Percentiles rank a stretch among this genome's conserved stretches.
phyloP scores from a whole-genome alignment of 257 asterid genomes.

The Rhazya stricta region DNA sequence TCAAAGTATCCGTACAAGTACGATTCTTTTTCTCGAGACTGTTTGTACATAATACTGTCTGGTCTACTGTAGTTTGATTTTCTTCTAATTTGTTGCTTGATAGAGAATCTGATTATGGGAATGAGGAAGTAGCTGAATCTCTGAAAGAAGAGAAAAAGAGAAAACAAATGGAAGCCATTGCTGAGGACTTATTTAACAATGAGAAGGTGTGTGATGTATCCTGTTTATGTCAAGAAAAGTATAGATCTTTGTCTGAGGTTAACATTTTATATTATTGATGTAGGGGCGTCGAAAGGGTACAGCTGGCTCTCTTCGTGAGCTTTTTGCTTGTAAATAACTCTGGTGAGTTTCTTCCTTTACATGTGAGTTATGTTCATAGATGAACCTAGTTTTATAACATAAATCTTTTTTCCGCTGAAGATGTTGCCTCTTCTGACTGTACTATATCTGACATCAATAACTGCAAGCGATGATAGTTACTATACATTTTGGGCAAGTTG shows the following conservation, averaged over 20 bases:
- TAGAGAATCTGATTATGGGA: constrained; percentile 70
- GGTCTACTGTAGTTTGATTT: constrained; percentile 3
- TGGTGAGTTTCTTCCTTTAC: constrained; percentile 18
- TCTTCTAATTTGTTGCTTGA: constrained; percentile 13
- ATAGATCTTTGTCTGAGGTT: background rate
- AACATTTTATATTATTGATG: constrained; percentile 14
- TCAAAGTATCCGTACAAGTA: constrained; percentile 76
- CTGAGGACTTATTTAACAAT: constrained; percentile 79
- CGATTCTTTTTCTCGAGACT: constrained; percentile 15
- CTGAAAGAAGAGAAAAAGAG: constrained; percentile 74
- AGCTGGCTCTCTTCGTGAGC: constrained; percentile 44
- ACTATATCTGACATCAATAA: too few relatives aligned
- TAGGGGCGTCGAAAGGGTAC: constrained; percentile 53
- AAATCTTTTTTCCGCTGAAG: background rate
- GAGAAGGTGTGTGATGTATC: constrained; percentile 52
- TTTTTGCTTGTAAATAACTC: constrained; percentile 39
- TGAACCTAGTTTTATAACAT: background rate
- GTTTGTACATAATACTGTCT: background rate
- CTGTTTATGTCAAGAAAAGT: background rate
- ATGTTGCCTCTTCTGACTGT: background rate
- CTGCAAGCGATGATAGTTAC: too few relatives aligned
- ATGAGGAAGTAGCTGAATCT: constrained; percentile 60
- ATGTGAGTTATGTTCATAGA: background rate
- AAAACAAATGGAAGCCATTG: constrained; percentile 86
- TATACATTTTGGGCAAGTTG: background rate